A percentile compares a stretch with the other conserved stretches of the same genome.
phyloP scores from a whole-genome alignment of 768 basidiomycete species.

The Rhizopogon vesiculosus region DNA sequence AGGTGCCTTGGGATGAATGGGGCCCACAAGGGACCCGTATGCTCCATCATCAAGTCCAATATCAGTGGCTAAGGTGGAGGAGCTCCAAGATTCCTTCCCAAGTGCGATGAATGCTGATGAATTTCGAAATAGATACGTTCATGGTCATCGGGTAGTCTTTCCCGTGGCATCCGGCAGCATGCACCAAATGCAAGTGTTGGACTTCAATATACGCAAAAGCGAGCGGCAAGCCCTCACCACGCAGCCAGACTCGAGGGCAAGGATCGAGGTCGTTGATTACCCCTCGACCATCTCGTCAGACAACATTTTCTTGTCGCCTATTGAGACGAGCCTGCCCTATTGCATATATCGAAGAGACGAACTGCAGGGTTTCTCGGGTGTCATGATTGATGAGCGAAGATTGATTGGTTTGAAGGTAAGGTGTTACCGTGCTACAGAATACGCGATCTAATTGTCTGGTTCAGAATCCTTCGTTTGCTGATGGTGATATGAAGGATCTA shows the following conservation, averaged over 20 bases:
- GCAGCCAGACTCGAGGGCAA: neutral
- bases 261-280: constrained; percentile 3
- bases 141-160: constrained; percentile 35
- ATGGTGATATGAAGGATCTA: constrained; percentile 27
- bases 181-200: constrained; percentile 18
- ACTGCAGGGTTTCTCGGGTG: constrained; percentile 28
- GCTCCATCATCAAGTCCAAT: constrained; percentile 20
- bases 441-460: neutral
- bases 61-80: constrained; percentile 38
- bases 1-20: constrained; percentile 35
- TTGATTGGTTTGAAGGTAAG: constrained; percentile 37
- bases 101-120: neutral
- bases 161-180: constrained; percentile 4
- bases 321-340: constrained; percentile 29
- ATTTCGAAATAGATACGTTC: constrained; percentile 29
- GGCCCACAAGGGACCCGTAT: constrained; percentile 31
- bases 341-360: constrained; percentile 18
- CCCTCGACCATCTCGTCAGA: constrained; percentile 9
- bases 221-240: constrained; percentile 1
- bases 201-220: constrained; percentile 25
- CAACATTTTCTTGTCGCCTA: constrained; percentile 16
- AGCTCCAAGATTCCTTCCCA: neutral
- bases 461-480: constrained; percentile 22
- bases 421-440: neutral
- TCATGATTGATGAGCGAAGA: constrained; percentile 40